A percentile compares a stretch with the other conserved stretches of the same genome.
Conservation (phyloP, 306 rosid genomes). For the Prunus fruticosa region DNA sequence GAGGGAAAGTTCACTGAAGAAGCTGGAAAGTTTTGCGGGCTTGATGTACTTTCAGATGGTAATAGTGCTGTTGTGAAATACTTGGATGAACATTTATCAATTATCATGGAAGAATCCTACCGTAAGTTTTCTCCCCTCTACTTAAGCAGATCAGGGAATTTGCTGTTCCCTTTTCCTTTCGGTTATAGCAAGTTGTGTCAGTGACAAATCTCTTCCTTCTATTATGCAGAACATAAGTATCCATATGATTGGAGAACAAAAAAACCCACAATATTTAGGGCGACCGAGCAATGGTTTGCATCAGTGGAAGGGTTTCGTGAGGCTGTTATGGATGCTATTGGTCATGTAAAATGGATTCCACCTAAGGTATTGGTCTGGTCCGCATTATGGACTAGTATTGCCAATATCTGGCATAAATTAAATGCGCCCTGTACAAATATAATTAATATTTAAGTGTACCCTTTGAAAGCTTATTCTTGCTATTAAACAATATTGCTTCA, state of each 20-base stretch:
- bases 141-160: neutral
- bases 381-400: neutral
- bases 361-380: constrained; percentile 61
- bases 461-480: neutral
- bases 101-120: constrained; percentile 88
- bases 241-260: constrained; percentile 99
- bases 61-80: constrained; percentile 74
- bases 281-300: constrained; percentile 99
- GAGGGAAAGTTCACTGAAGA: constrained; percentile 93
- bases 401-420: neutral
- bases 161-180: neutral
- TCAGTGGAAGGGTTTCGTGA: constrained; percentile 94
- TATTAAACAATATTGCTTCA: neutral
- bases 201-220: constrained; percentile 25
- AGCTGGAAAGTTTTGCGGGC: constrained; percentile 90
- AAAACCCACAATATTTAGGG: constrained; percentile 95
- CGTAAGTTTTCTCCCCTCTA: constrained; percentile 38
- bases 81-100: constrained; percentile 71
- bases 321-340: constrained; percentile 78
- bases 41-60: constrained; percentile 92
- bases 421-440: neutral
- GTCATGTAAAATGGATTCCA: constrained; percentile 87
- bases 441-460: neutral
- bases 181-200: neutral
- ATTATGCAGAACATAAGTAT: constrained; percentile 83